These are phyloP conservation scores for Mycena sanguinolenta DNA, from an alignment of 768 basidiomycete species.

Conservation along the genomic window DNA sequence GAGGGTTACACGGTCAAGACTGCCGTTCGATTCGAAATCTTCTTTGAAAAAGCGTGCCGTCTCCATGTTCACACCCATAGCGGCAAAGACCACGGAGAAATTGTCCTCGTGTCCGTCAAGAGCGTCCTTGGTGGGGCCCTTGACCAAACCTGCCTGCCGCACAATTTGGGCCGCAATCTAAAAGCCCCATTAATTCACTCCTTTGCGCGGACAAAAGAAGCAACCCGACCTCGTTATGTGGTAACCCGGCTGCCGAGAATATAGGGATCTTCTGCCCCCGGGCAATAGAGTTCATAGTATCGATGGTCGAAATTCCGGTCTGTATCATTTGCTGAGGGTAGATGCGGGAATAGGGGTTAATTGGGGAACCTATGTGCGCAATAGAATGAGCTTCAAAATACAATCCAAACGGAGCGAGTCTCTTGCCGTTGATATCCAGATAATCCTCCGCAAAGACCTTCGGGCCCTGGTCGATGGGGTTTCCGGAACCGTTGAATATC, in stretches of 20 bases:
- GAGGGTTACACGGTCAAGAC: constrained; percentile 95
- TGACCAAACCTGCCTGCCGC: constrained; percentile 97
- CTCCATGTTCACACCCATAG: constrained; percentile 99
- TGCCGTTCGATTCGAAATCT: constrained; percentile 99
- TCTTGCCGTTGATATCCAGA: constrained; percentile 96
- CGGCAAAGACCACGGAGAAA: constrained; percentile 99
- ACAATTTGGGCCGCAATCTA: constrained; percentile 99
- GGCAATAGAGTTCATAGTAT: constrained; percentile 98
- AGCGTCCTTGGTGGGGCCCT: constrained; percentile 95
- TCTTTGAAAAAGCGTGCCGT: constrained; percentile 99
- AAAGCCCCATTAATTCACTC: constrained; percentile 21
- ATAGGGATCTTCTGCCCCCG: constrained; percentile 99
- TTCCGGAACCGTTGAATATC: constrained; percentile 98
- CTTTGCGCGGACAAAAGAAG: constrained; percentile 22
- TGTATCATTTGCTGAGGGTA: constrained; percentile 99
- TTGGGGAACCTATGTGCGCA: constrained; percentile 83
- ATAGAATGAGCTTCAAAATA: constrained; percentile 26
- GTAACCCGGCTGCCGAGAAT: constrained; percentile 98
- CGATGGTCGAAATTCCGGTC: constrained; percentile 99
- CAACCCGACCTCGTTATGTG: constrained; percentile 87
- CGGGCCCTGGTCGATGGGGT: constrained; percentile 98
- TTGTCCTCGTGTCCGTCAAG: constrained; percentile 99
- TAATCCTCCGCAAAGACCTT: constrained; percentile 99
- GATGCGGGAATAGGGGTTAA: constrained; percentile 97
- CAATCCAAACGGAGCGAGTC: constrained; percentile 20